phyloP scores from a whole-genome alignment of 2,329 filamentous ascomycete species.

The Pseudogymnoascus destructans region DNA sequence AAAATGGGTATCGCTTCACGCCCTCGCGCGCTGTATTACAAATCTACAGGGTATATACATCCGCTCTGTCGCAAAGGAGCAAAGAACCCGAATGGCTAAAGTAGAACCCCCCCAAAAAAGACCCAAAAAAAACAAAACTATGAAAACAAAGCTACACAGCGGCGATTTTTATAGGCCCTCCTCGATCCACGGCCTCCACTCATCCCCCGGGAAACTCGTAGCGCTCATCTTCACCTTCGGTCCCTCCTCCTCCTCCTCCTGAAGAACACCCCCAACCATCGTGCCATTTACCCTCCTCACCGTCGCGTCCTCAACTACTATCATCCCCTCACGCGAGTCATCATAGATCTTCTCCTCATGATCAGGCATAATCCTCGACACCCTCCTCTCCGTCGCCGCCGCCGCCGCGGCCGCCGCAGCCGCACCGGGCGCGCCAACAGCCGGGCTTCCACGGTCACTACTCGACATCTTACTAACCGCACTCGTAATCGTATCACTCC shows the following conservation, averaged over 20 bases:
- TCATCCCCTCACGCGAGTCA: not conserved
- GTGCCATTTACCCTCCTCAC: conserved; percentile 14
- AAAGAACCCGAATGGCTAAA: not conserved
- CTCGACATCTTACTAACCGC: not conserved
- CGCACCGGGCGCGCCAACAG: not conserved
- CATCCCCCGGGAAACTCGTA: conserved; percentile 56
- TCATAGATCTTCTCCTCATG: conserved; percentile 1
- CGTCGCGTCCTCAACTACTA: not conserved
- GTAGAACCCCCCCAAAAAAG: not conserved
- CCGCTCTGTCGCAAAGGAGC: not conserved
- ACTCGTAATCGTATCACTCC: not conserved
- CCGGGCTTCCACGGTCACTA: not conserved
- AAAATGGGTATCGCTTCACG: not conserved
- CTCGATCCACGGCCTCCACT: conserved; percentile 45
- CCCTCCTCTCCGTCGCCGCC: conserved; percentile 19
- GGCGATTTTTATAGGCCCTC: conserved; percentile 15
- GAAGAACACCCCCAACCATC: conserved; percentile 23
- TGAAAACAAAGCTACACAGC: not conserved
- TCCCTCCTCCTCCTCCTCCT: conserved; percentile 30
- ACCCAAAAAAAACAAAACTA: not conserved
- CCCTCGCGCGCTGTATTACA: not conserved
- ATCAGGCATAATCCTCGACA: conserved; percentile 13
- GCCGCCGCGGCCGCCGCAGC: not conserved
- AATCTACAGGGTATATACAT: conserved; percentile 1
- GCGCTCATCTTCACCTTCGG: conserved; percentile 44